Evolutionary conservation across 495 filamentous ascomycete genomes (phyloP), one percentile per base, ranked within the genome.

Genomic region (Astrothelium macrocarpum): DNA sequence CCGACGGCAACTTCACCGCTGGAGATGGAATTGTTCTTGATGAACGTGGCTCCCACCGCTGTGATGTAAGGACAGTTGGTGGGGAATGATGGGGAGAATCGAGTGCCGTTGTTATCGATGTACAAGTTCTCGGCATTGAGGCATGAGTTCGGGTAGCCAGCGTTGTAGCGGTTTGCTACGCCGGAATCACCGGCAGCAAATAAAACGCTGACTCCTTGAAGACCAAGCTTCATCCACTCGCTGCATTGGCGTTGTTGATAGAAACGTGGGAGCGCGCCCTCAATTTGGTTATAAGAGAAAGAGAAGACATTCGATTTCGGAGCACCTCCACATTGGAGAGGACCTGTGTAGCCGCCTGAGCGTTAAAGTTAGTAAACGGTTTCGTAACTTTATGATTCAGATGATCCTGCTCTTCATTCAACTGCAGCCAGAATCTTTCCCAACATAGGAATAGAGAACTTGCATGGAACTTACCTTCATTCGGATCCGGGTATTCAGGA

Each of bases 11-110:
- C 53, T 49, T 70, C 65, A 28, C 67, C 65, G 12, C 49, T 62
- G 10, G 25, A 29, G 36, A 64, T 67, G n/a, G 64, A 56, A 25
- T 36, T 32, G 61, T 63, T 64, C 14, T 53, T 63, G 32, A 70
- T 61, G 25, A 61, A 61, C 18, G 65, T 67, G 9, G 74, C 79
- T 14, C 81, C 81, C 10, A 80, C 78, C 32, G 77, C 68, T 25
- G 82, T 85, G 43, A 84, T 66, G 66, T 75, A 78, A 0, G 82
- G 82, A 62, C 82, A 84, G 39, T 71, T 76, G 12, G 74, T 71
- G 2, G 81, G 81, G 71, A 80, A 83, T n/a, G 77, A 71, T 0
- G 80, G 79, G 71, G 66, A 56, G 59, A 85, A 64, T 20, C 59
- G 20, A n/a, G 72, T 75, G 63, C 72, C 74, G 34, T 79, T 62